Conservation (phyloP, 2,329 filamentous ascomycete genomes). For the Colletotrichum gloeosporioides region DNA sequence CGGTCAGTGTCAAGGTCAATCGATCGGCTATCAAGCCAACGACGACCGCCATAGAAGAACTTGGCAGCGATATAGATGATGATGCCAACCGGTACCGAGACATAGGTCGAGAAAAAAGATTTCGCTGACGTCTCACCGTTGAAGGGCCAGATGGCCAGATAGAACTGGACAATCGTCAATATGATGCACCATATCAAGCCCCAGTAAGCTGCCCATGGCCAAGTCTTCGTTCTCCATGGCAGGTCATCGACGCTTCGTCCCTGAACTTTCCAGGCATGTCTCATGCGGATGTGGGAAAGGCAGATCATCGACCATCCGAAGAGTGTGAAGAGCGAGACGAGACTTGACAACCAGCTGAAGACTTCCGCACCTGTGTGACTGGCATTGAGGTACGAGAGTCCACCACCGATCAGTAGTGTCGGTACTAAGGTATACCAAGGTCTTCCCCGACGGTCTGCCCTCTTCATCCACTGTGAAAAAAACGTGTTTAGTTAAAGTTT, state of each 20-base stretch:
- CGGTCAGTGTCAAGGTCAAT: slow-evolving; percentile 39
- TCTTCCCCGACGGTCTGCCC: not conserved
- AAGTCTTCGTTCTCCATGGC: slow-evolving; percentile 48
- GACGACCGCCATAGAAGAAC: slow-evolving; percentile 40
- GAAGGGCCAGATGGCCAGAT: slow-evolving; percentile 51
- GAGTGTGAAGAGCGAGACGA: slow-evolving; percentile 48
- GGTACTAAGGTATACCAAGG: slow-evolving; percentile 34
- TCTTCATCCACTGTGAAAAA: not conserved
- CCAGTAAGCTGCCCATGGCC: slow-evolving; percentile 46
- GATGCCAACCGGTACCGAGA: slow-evolving; percentile 47
- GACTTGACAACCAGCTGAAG: slow-evolving; percentile 51
- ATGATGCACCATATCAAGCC: slow-evolving; percentile 47
- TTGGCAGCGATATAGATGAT: slow-evolving; percentile 45
- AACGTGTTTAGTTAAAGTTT: not conserved
- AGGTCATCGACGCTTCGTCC: slow-evolving; percentile 38
- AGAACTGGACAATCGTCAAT: slow-evolving; percentile 51
- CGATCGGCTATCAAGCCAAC: slow-evolving; percentile 33
- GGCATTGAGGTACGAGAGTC: slow-evolving; percentile 49
- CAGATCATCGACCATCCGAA: slow-evolving; percentile 49
- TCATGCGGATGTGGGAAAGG: slow-evolving; percentile 45
- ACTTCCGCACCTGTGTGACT: slow-evolving; percentile 43
- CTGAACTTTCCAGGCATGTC: slow-evolving; percentile 42
- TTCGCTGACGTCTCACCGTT: slow-evolving; percentile 32
- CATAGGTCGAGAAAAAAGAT: slow-evolving; percentile 52
- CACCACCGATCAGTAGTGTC: slow-evolving; percentile 55